These are phyloP conservation scores for Pestalotiopsis sp. DNA, from an alignment of 2,329 filamentous ascomycete genomes.

Conservation along the genomic window DNA sequence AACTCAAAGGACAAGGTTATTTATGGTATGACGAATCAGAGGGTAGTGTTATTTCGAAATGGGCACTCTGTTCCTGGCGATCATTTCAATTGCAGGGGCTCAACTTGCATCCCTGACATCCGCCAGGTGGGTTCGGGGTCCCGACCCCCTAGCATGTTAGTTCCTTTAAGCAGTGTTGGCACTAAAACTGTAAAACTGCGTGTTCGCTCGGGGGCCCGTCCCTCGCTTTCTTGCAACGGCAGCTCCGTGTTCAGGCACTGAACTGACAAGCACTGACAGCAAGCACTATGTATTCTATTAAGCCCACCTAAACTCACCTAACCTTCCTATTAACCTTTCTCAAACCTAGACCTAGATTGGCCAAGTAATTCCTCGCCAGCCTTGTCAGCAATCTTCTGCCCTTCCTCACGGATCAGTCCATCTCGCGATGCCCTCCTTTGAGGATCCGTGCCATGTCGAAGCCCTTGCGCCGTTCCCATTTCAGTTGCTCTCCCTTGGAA, in stretches of 20 bases:
- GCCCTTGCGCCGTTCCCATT: slow-evolving; percentile 3
- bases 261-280: no score
- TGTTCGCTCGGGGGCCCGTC: neutral
- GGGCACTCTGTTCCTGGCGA: slow-evolving; percentile 6
- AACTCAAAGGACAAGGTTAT: slow-evolving; percentile 1
- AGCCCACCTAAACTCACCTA: neutral
- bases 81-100: slow-evolving; percentile 1
- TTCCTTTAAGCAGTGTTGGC: neutral
- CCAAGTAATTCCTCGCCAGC: no score
- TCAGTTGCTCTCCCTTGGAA: neutral
- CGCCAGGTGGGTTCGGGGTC: neutral
- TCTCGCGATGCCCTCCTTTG: neutral
- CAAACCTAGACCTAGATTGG: no score
- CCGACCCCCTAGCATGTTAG: neutral
- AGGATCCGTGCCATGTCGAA: neutral
- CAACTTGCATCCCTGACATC: neutral
- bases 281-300: no score
- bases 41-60: neutral
- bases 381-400: neutral
- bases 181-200: no score
- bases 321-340: neutral
- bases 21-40: slow-evolving; percentile 3
- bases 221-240: neutral
- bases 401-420: neutral
- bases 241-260: no score